These are phyloP conservation scores for Scheffersomyces stambukii DNA, from an alignment of 1,139 yeast genomes.

Conservation along the genomic window DNA sequence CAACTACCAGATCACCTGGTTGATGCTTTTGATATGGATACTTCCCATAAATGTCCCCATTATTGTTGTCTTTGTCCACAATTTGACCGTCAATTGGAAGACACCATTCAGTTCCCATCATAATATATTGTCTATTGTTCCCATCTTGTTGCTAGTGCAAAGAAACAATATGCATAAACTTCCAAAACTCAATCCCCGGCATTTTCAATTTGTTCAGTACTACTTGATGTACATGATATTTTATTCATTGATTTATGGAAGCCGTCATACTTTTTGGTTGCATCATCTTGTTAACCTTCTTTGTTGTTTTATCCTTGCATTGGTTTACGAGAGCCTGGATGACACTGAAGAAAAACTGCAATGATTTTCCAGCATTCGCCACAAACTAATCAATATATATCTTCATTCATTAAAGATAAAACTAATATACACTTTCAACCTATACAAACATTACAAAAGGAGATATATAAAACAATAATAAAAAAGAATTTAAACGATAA, in stretches of 20 bases:
- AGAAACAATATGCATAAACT: slow-evolving; percentile 20
- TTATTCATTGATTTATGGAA: slow-evolving; percentile 60
- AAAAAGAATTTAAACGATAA: slow-evolving; percentile 8
- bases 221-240: slow-evolving; percentile 42
- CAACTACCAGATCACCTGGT: slow-evolving; percentile 52
- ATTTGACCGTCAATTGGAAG: slow-evolving; percentile 63
- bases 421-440: slow-evolving; percentile 17
- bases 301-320: slow-evolving; percentile 33
- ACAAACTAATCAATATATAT: background rate
- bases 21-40: slow-evolving; percentile 62
- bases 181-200: slow-evolving; percentile 11
- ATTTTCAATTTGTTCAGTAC: slow-evolving; percentile 14
- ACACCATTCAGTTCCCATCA: slow-evolving; percentile 79
- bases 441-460: slow-evolving; percentile 7
- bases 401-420: slow-evolving; percentile 5
- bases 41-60: slow-evolving; percentile 68
- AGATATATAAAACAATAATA: slow-evolving; percentile 7
- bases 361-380: background rate
- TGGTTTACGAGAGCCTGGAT: slow-evolving; percentile 1
- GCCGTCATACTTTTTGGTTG: slow-evolving; percentile 66
- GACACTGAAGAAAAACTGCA: slow-evolving; percentile 1
- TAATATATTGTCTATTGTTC: slow-evolving; percentile 62
- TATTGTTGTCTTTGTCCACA: slow-evolving; percentile 65
- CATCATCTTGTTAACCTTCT: slow-evolving; percentile 62
- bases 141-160: slow-evolving; percentile 52